Evolutionary conservation across 139 green algal species (phyloP).

Genomic region (Closterium sp.): DNA sequence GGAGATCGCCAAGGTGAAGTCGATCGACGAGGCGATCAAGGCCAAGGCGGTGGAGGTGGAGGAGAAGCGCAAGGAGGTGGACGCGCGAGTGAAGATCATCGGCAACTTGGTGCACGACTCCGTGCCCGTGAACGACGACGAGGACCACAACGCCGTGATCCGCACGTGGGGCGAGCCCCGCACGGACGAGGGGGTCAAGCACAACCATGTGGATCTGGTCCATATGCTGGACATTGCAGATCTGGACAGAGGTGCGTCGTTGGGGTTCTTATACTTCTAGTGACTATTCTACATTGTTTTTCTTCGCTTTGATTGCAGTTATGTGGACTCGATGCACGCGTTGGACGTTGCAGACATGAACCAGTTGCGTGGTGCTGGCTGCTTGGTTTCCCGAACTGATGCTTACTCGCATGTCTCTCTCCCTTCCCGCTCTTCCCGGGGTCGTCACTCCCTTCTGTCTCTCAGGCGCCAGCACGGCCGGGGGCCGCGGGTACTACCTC

Average conservation of each 20-base stretch:
- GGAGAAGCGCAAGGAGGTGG: slow-evolving; percentile 62
- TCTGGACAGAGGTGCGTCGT: slow-evolving; percentile 72
- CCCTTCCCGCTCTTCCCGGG: too few relatives aligned
- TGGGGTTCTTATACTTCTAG: not conserved
- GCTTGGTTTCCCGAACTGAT: too few relatives aligned
- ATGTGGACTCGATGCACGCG: not conserved
- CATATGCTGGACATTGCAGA: slow-evolving; percentile 88
- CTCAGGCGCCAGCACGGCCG: slow-evolving; percentile 63
- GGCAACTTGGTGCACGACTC: slow-evolving; percentile 97
- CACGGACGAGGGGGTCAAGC: slow-evolving; percentile 63
- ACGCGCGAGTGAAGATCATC: slow-evolving; percentile 76
- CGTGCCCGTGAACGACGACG: slow-evolving; percentile 88
- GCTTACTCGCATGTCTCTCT: too few relatives aligned
- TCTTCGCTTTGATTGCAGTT: not conserved
- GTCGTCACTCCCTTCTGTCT: not conserved
- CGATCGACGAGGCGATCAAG: slow-evolving; percentile 48
- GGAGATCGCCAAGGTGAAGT: slow-evolving; percentile 47
- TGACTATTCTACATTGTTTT: not conserved
- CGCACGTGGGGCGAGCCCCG: slow-evolving; percentile 62
- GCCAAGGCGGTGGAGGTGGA: slow-evolving; percentile 70
- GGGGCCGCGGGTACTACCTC: slow-evolving; percentile 90
- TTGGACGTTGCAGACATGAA: not conserved
- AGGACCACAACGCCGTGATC: slow-evolving; percentile 91
- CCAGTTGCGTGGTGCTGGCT: too few relatives aligned
- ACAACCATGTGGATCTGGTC: slow-evolving; percentile 96